Percentiles rank a stretch among this genome's conserved stretches.
These are phyloP conservation scores for Carex sylvatica DNA, from an alignment of 202 grass and related monocot species.

Conservation along the genomic window DNA sequence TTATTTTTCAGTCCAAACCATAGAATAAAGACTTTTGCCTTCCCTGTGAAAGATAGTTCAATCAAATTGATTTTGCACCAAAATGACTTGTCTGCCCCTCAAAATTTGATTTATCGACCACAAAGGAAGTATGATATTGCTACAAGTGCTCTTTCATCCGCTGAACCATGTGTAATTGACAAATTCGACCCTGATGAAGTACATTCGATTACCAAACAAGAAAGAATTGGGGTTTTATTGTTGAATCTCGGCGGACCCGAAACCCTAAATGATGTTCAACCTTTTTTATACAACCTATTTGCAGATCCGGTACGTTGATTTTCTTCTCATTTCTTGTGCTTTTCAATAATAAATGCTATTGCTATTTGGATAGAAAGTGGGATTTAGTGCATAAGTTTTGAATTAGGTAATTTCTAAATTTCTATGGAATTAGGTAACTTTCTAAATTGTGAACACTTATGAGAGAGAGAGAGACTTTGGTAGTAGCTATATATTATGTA, in stretches of 20 bases:
- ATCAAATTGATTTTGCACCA: conserved; percentile 11
- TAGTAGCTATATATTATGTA: no score
- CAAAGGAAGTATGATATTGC: not conserved
- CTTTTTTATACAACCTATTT: conserved; percentile 93
- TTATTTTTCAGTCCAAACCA: not conserved
- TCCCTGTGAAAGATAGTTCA: not conserved
- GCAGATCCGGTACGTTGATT: conserved; percentile 68
- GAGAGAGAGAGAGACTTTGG: no score
- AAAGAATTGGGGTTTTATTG: conserved; percentile 77
- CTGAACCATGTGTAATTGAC: conserved; percentile 1
- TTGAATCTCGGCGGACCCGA: conserved; percentile 93
- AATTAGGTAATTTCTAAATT: not conserved
- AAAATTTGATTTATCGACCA: not conserved
- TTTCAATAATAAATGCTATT: not conserved
- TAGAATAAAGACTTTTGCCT: conserved; percentile 1
- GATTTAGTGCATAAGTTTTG: not conserved
- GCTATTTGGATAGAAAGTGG: not conserved
- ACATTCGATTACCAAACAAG: conserved; percentile 31
- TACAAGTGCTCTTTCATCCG: conserved; percentile 13
- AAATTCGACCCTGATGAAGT: not conserved
- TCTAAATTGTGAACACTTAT: not conserved
- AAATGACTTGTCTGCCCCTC: not conserved
- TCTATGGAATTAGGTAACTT: not conserved
- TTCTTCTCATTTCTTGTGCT: not conserved
- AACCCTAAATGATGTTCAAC: conserved; percentile 88